These are phyloP conservation scores for Botrytis hyacinthi DNA, from an alignment of 2,329 filamentous ascomycete species.

Conservation along the genomic window DNA sequence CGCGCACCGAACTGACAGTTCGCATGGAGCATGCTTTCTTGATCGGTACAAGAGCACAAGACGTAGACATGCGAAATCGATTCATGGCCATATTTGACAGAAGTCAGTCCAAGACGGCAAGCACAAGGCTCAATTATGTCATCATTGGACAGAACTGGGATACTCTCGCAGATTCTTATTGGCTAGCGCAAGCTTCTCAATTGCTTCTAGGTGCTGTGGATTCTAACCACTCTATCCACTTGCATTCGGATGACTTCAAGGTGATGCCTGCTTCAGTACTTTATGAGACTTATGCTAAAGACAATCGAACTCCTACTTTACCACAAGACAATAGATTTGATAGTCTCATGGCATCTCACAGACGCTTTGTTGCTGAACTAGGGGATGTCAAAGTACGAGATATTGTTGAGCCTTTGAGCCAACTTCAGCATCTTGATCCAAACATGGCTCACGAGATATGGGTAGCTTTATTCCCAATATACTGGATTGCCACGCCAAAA, in stretches of 20 bases:
- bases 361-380: slow-evolving; percentile 79
- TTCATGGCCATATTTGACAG: slow-evolving; percentile 97
- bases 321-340: slow-evolving; percentile 85
- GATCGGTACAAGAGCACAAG: slow-evolving; percentile 86
- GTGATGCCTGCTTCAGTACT: slow-evolving; percentile 71
- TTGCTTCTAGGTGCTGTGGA: slow-evolving; percentile 89
- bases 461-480: slow-evolving; percentile 87
- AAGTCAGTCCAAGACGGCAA: slow-evolving; percentile 89
- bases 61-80: slow-evolving; percentile 94
- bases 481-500: slow-evolving; percentile 82
- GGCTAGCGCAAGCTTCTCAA: slow-evolving; percentile 93
- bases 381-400: slow-evolving; percentile 85
- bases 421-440: slow-evolving; percentile 86
- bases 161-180: slow-evolving; percentile 89
- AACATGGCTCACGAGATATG: slow-evolving; percentile 85
- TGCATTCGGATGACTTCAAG: slow-evolving; percentile 82
- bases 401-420: slow-evolving; percentile 82
- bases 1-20: slow-evolving; percentile 91
- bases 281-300: slow-evolving; percentile 70
- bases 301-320: slow-evolving; percentile 59
- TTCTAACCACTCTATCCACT: slow-evolving; percentile 71
- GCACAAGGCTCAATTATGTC: slow-evolving; percentile 83
- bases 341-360: slow-evolving; percentile 71
- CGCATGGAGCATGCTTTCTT: slow-evolving; percentile 98
- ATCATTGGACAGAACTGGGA: slow-evolving; percentile 96